phyloP scores from a whole-genome alignment of 2,329 filamentous ascomycete genomes.

The Fusarium redolens region DNA sequence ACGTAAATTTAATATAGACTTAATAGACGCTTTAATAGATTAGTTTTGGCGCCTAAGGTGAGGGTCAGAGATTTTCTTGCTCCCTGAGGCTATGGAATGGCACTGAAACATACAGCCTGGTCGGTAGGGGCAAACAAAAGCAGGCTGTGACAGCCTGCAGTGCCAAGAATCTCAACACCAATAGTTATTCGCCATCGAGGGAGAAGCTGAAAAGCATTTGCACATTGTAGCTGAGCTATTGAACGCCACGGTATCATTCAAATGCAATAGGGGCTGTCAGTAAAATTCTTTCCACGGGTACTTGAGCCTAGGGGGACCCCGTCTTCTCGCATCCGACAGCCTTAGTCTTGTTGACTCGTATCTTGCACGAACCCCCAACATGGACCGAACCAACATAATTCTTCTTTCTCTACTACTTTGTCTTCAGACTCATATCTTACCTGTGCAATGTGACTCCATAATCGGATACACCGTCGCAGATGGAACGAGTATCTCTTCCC shows the following conservation, averaged over 20 bases:
- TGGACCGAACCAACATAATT: accelerated
- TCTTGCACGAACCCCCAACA: background rate
- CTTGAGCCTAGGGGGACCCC: background rate
- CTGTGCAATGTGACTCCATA: background rate
- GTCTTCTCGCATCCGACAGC: background rate
- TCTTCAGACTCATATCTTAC: accelerated
- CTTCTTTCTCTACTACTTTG: accelerated
- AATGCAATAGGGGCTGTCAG: background rate
- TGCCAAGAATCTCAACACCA: background rate
- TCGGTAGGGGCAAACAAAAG: background rate
- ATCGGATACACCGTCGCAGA: background rate
- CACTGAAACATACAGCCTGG: too few species aligned
- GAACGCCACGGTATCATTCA: background rate
- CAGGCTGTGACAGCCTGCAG: background rate
- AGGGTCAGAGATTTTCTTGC: too few species aligned
- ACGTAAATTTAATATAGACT: too few species aligned
- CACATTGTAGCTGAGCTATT: background rate
- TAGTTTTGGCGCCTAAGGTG: too few species aligned
- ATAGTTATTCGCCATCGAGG: background rate
- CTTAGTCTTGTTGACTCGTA: background rate
- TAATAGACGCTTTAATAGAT: too few species aligned
- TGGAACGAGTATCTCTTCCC: background rate
- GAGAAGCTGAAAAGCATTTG: background rate
- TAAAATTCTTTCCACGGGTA: background rate
- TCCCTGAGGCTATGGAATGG: too few species aligned